Evolutionary conservation across 805 yeast species (phyloP), one percentile per base, ranked within the genome.

Genomic region (Ogataea methylovora): DNA sequence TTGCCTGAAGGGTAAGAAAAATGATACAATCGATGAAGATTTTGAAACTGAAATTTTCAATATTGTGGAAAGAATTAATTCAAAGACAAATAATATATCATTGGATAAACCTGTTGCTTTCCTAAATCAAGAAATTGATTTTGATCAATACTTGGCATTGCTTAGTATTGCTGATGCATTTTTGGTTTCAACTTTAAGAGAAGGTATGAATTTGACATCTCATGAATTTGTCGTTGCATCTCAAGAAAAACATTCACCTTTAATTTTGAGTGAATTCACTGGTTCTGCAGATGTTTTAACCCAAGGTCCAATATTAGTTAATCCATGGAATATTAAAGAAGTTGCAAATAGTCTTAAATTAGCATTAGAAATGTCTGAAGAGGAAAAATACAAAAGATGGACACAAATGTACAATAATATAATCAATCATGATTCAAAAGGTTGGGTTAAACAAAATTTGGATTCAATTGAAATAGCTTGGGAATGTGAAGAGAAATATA

Each of bases 141-240:
- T 84, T 52, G 82, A 77, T 36, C 97, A 92, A 58, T 92, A 92
- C 52, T 56, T 92, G 38, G 97, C 95, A 0, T 61, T 92, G 32
- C 71, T 84, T 30, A 63, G 77, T 24, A 97, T 87, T 52, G 95
- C 97, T 1, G 94, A 85, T 44, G 67, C 76, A 1, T 92, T 92
- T 50, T 77, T 84, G 29, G 96, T 90, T 2, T 79, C 94, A 8
- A 84, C 95, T 2, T 73, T 90, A 68, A 78, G 98, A 52, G 98
- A 92, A 57, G 98, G 98, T 18, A 84, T 92, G 87, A 92, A 92
- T 49, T 67, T 92, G 51, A 88, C 97, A 0, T 90, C 96, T 46
- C 98, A 92, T 52, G 98, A 92, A 55, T 92, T 82, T 54, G 72
- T 87, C 27, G 80, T 79, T 36, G 84, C 94, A 18, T 73, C 92